These are phyloP conservation scores for Tephrocybe sp. DNA, from an alignment of 768 basidiomycete genomes.

Conservation along the genomic window DNA sequence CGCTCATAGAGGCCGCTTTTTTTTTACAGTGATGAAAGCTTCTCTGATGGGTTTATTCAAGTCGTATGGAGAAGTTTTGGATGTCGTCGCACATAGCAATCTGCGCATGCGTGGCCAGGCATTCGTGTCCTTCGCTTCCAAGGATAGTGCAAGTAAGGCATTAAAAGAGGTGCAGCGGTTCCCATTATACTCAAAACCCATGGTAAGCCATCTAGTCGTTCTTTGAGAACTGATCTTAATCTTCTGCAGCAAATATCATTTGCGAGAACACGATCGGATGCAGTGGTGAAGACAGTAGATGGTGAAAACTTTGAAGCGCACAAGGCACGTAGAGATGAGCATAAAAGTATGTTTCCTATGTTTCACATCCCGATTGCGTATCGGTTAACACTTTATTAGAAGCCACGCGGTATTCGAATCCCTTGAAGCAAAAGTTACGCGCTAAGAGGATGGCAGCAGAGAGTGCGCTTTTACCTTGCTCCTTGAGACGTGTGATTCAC, in stretches of 20 bases:
- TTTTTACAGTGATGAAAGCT: constrained; percentile 72
- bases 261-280: constrained; percentile 85
- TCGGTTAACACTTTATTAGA: constrained; percentile 39
- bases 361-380: background rate
- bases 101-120: constrained; percentile 98
- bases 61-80: constrained; percentile 87
- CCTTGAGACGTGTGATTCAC: constrained; percentile 8
- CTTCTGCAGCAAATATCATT: constrained; percentile 86
- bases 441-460: constrained; percentile 80
- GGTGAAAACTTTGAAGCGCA: constrained; percentile 68
- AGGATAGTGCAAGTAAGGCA: constrained; percentile 83
- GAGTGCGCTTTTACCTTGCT: constrained; percentile 40
- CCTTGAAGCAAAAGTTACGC: constrained; percentile 81
- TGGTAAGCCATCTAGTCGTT: constrained; percentile 56
- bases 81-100: constrained; percentile 94
- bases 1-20: constrained; percentile 1
- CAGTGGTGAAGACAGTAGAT: constrained; percentile 78
- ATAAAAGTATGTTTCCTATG: constrained; percentile 67
- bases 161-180: constrained; percentile 92
- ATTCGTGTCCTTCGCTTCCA: constrained; percentile 86
- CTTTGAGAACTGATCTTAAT: constrained; percentile 2
- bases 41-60: constrained; percentile 89
- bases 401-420: constrained; percentile 82
- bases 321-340: constrained; percentile 67
- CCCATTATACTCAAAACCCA: constrained; percentile 94